These are phyloP conservation scores for Annulohypoxylon maeteangense DNA, from an alignment of 495 filamentous ascomycete species.

Conservation along the genomic window DNA sequence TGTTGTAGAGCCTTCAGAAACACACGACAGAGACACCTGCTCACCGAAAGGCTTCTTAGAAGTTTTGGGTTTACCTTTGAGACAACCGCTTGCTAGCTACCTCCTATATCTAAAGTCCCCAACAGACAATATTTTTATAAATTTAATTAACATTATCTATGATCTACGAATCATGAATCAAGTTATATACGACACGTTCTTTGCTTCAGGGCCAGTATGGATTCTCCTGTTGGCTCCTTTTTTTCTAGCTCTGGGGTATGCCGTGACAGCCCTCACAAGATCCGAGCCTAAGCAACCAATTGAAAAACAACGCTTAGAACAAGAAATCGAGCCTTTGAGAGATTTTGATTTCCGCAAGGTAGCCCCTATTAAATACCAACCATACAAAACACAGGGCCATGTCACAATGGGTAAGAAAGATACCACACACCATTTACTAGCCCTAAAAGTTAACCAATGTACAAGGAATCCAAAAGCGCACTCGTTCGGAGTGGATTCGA, in stretches of 20 bases:
- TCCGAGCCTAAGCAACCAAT: not conserved
- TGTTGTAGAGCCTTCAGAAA: not conserved
- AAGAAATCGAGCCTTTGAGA: slow-evolving; percentile 18
- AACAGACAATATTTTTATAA: not conserved
- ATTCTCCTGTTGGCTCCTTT: slow-evolving; percentile 14
- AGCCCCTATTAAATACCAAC: slow-evolving; percentile 30
- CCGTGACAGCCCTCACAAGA: not conserved
- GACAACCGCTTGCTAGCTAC: no score
- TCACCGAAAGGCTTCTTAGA: not conserved
- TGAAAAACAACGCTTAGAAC: not conserved
- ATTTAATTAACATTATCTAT: not conserved
- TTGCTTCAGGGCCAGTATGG: slow-evolving; percentile 1
- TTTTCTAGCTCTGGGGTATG: slow-evolving; percentile 10
- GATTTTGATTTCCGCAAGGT: slow-evolving; percentile 39
- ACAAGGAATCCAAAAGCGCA: slow-evolving; percentile 32
- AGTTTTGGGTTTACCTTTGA: not conserved
- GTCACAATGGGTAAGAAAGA: slow-evolving; percentile 33
- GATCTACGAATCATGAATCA: slow-evolving; percentile 11
- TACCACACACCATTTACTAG: not conserved
- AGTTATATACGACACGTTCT: slow-evolving; percentile 6
- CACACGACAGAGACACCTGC: not conserved
- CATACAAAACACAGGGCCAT: slow-evolving; percentile 34
- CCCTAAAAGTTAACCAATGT: not conserved
- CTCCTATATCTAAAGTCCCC: no score
- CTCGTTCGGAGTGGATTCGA: slow-evolving; percentile 35